phyloP scores from a whole-genome alignment of 2,329 filamentous ascomycete genomes.

The Thielaviopsis euricoi region DNA sequence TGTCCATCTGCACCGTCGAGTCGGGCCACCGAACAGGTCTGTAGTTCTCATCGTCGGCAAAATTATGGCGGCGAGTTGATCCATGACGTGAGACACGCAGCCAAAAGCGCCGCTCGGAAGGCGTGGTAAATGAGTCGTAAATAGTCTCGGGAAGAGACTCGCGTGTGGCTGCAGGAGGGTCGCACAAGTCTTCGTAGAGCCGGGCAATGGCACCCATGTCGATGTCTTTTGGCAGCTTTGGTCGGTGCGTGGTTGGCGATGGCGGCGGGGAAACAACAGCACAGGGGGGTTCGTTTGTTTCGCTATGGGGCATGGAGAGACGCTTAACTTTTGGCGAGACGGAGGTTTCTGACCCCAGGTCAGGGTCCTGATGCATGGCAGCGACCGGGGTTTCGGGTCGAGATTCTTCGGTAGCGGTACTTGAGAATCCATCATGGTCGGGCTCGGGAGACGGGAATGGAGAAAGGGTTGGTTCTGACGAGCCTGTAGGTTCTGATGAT shows the following conservation, averaged over 20 bases:
- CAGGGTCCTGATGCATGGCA: background rate
- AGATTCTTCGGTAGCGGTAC: background rate
- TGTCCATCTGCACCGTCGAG: conserved; percentile 37
- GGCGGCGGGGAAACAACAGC: background rate
- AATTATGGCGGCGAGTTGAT: conserved; percentile 38
- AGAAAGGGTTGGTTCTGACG: no score
- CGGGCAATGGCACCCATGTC: conserved; percentile 8
- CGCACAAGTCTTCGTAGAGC: conserved; percentile 19
- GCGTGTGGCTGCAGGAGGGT: conserved; percentile 14
- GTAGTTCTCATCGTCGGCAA: conserved; percentile 43
- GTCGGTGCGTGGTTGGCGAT: background rate
- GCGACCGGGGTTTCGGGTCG: background rate
- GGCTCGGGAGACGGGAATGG: background rate
- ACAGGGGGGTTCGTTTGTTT: background rate
- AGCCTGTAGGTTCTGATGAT: background rate
- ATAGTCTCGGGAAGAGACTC: conserved; percentile 28
- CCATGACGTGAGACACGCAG: conserved; percentile 46
- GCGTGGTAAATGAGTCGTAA: conserved; percentile 34
- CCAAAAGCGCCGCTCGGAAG: conserved; percentile 46
- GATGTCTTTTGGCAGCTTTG: conserved; percentile 1
- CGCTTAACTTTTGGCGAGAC: background rate
- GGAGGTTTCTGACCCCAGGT: background rate
- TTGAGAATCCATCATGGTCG: background rate
- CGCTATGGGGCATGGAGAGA: background rate
- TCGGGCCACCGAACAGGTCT: conserved; percentile 38